Conservation (phyloP, 495 filamentous ascomycete genomes). For the Neurospora pannonica region DNA sequence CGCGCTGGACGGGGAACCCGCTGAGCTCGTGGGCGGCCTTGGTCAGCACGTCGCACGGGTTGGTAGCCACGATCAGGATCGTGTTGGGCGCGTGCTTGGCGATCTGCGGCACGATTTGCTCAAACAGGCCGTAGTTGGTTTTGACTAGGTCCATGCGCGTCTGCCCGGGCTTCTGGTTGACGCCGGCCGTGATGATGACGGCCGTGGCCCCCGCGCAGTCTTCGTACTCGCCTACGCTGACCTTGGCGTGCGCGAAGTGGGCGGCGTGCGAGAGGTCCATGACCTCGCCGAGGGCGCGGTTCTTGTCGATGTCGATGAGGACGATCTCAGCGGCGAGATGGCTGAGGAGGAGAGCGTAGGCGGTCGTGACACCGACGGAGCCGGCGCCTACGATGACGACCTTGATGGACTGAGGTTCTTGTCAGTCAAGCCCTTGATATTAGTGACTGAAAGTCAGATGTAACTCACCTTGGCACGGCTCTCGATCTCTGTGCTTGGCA, state of each 20-base stretch:
- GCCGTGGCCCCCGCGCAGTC: slow-evolving; percentile 42
- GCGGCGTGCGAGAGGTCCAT: slow-evolving; percentile 30
- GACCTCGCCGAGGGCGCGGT: slow-evolving; percentile 26
- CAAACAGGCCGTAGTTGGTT: slow-evolving; percentile 21
- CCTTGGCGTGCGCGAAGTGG: slow-evolving; percentile 25
- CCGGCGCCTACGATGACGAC: slow-evolving; percentile 42
- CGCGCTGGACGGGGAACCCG: slow-evolving; percentile 19
- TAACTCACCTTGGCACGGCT: background rate
- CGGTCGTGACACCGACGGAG: slow-evolving; percentile 44
- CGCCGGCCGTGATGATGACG: slow-evolving; percentile 39
- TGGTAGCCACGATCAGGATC: slow-evolving; percentile 23
- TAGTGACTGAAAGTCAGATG: background rate
- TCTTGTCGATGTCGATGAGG: slow-evolving; percentile 26
- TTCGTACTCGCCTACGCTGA: slow-evolving; percentile 22
- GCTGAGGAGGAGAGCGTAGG: slow-evolving; percentile 42
- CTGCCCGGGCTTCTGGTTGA: slow-evolving; percentile 27
- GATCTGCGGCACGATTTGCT: slow-evolving; percentile 17
- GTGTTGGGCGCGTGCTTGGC: slow-evolving; percentile 19
- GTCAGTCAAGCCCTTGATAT: background rate
- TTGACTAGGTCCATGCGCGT: slow-evolving; percentile 21
- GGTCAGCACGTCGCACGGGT: slow-evolving; percentile 26
- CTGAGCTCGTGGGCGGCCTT: slow-evolving; percentile 18
- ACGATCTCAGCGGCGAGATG: slow-evolving; percentile 45
- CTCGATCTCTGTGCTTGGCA: background rate
- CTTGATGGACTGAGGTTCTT: slow-evolving; percentile 12